Base-by-base conservation (phyloP, 2,329 filamentous ascomycete species). In the Pseudomassariella vexata region DNA sequence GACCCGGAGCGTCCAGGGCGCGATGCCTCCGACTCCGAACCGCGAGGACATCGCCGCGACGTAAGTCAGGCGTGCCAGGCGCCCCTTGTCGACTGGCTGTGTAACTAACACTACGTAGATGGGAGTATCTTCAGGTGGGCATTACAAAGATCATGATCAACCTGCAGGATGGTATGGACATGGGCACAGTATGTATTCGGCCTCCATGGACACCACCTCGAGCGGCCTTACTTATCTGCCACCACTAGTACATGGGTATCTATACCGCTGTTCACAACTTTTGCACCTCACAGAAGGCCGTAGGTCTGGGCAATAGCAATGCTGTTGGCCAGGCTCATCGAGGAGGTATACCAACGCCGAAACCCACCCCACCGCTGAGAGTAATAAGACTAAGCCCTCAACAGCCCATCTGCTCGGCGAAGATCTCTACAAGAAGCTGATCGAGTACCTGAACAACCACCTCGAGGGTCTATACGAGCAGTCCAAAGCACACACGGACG, bases 191-290 rank as follows among this genome's bases (percentile, higher is more conserved):
- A 66, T 52, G 76, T 55, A 30, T 5, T 22, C n/a, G n/a, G n/a
- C n/a, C n/a, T n/a, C n/a, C n/a, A n/a, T n/a, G n/a, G n/a, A n/a
- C 28, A 11, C 30, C 9, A 21, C 16, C 36, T 21, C 29, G n/a
- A 25, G n/a, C 9, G 9, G 3, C 14, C 30, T 24, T 32, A 25
- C 42, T 44, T 34, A 44, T 34, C 19, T 19, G 18, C 23, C 17
- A 9, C 11, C n/a, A 11, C n/a, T 54, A 83, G 70, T 96, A 96
- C 63, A 95, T 96, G 90, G 87, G 85, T 35, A 79, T 95, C 39
- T 96, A 96, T 64, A 95, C 90, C 32, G 88, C 89, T 39, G 92
- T 98, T 30, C 92, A 98, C 66, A 95, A 98, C 66, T 98, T 98
- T 62, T 98, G 92, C 60, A 98, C 92, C 35, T 95, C 92, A 16